A percentile compares a stretch with the other conserved stretches of the same genome.
phyloP scores from a whole-genome alignment of 768 basidiomycete species.

The Cystofilobasidium macerans region DNA sequence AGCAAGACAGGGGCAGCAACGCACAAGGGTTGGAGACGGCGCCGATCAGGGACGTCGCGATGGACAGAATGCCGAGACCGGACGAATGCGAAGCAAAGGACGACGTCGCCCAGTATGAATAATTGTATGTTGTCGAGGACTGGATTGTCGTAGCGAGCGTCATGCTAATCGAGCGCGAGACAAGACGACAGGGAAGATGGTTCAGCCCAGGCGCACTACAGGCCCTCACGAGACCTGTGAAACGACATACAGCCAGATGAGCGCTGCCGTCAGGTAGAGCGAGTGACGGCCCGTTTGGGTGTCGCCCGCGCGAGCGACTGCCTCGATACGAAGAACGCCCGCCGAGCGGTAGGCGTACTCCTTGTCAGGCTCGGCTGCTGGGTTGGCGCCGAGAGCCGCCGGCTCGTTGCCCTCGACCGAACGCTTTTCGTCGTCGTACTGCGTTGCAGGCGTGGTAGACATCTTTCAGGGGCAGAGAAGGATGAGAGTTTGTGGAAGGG shows the following conservation, averaged over 20 bases:
- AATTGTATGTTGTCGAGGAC: constrained; percentile 14
- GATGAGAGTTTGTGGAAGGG: too few relatives aligned
- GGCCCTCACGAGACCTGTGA: too few relatives aligned
- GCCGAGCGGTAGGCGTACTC: too few relatives aligned
- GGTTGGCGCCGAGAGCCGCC: too few relatives aligned
- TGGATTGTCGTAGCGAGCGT: constrained; percentile 6
- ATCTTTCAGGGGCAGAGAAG: too few relatives aligned
- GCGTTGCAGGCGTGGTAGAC: too few relatives aligned
- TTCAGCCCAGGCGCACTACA: too few relatives aligned
- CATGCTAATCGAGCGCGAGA: too few relatives aligned
- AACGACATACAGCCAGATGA: background rate
- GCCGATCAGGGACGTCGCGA: constrained; percentile 34
- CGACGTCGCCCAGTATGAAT: constrained; percentile 34
- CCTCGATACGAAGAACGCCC: constrained; percentile 25
- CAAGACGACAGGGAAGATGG: background rate
- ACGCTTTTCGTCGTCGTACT: too few relatives aligned
- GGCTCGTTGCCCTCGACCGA: too few relatives aligned
- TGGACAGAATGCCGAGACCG: constrained; percentile 32
- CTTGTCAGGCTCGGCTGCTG: too few relatives aligned
- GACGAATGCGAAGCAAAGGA: constrained; percentile 33
- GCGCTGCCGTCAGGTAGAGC: constrained; percentile 3
- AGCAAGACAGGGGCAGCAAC: too few relatives aligned
- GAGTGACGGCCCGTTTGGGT: constrained; percentile 9
- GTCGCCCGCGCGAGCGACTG: constrained; percentile 11
- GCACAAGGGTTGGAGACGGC: constrained; percentile 30